These are phyloP conservation scores for Nothophaeocryptopus gaeumannii DNA, from an alignment of 2,329 filamentous ascomycete genomes.

Conservation along the genomic window DNA sequence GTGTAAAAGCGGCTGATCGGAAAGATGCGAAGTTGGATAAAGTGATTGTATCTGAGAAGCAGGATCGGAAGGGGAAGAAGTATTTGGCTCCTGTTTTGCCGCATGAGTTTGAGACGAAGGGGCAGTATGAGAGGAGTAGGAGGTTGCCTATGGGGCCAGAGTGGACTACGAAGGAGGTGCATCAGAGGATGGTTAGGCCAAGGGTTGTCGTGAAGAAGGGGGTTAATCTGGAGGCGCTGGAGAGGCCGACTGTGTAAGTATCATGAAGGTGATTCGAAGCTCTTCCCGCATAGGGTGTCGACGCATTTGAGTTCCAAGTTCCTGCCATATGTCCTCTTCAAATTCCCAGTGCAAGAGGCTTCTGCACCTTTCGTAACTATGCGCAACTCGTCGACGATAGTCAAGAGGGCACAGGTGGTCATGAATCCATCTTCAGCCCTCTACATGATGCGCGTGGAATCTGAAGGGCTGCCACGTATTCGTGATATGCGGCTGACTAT, in stretches of 20 bases:
- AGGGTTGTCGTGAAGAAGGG: conserved; percentile 88
- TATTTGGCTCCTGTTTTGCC: conserved; percentile 83
- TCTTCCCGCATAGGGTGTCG: too few relatives aligned
- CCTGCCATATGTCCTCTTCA: too few relatives aligned
- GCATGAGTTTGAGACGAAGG: conserved; percentile 80
- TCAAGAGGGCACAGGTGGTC: too few relatives aligned
- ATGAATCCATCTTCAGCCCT: too few relatives aligned
- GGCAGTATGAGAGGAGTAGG: conserved; percentile 87
- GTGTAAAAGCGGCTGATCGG: conserved; percentile 71
- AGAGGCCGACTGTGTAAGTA: conserved; percentile 62
- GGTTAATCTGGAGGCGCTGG: conserved; percentile 75
- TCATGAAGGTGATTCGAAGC: too few relatives aligned
- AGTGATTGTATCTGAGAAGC: conserved; percentile 91
- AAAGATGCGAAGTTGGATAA: conserved; percentile 78
- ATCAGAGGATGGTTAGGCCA: conserved; percentile 86
- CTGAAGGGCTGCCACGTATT: too few relatives aligned
- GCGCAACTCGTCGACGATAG: too few relatives aligned
- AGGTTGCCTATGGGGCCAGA: conserved; percentile 86
- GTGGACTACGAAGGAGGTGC: conserved; percentile 94
- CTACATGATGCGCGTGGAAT: too few relatives aligned
- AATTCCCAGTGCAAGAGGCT: too few relatives aligned
- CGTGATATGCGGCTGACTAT: too few relatives aligned
- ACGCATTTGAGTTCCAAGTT: too few relatives aligned
- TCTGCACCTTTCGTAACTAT: too few relatives aligned
- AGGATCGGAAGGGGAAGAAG: conserved; percentile 83